Base-by-base conservation (phyloP, 2,329 filamentous ascomycete genomes). In the Nothophoma quercina region DNA sequence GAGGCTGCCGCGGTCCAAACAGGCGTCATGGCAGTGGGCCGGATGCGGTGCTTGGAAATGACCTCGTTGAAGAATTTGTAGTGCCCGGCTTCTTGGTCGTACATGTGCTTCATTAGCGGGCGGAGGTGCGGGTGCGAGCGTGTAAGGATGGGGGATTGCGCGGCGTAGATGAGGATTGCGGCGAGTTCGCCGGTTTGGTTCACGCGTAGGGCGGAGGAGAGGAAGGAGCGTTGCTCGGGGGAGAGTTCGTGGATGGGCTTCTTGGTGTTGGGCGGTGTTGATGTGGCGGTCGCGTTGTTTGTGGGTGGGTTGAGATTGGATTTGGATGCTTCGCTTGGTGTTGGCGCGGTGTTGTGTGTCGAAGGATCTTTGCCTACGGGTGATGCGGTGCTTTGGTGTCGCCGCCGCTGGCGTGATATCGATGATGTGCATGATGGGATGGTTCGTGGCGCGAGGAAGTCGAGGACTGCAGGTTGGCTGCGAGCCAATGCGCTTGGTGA, bases 171-270 rank as follows among this genome's bases (percentile, higher is more conserved):
- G 49, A 96, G 85, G 21, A 91, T 93, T 23, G 95, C 95, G 47
- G 95, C 95, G n/a, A 99, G 85, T 77, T 99, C 95, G 70, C 95
- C 95, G 19, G 95, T 92, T 78, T 99, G 95, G 76, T 99, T 98
- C 51, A 99, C 95, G 57, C 95, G 91, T 23, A 98, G 86, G 9
- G 74, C 74, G 28, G 70, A 69, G 51, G 75, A 72, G 50, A 77
- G 74, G 59, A 75, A 77, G 47, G 59, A 54, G 21, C 61, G 60
- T 51, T 77, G 74, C 15, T 67, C 57, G 3, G 46, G 40, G 36
- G 62, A 69, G 43, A 77, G 65, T 7, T 69, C 54, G 39, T 58
- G 64, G 50, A 65, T 53, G 26, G 63, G 62, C 9, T 58, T 54
- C 36, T 33, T 22, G 34, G 58, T 25, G n/a, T 58, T 44, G 15